Conservation (phyloP, 2,329 filamentous ascomycete genomes). For the Fusarium sp. region DNA sequence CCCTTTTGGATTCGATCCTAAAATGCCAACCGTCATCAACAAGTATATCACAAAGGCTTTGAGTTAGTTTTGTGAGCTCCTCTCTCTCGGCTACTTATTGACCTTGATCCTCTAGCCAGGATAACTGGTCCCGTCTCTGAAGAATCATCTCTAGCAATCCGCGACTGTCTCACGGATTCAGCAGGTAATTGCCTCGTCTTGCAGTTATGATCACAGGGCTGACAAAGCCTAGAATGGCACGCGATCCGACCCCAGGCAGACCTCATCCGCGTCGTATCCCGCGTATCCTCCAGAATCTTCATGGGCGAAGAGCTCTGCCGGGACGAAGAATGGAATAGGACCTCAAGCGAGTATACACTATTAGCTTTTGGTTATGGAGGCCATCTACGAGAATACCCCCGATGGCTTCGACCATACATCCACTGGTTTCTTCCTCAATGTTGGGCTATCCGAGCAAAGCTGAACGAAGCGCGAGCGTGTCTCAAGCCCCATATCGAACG, state of each 20-base stretch:
- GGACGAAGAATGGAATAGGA: constrained; percentile 57
- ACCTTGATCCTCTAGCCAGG: rapidly evolving
- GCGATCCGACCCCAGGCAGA: background rate
- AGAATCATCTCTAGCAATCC: background rate
- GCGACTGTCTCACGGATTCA: background rate
- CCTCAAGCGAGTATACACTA: constrained; percentile 58
- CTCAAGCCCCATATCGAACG: background rate
- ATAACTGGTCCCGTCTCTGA: background rate
- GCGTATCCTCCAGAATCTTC: constrained; percentile 2
- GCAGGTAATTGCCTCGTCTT: too few species aligned
- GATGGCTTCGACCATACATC: constrained; percentile 57
- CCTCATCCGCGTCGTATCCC: background rate
- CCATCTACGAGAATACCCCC: constrained; percentile 53
- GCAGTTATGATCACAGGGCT: too few species aligned
- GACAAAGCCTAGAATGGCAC: background rate
- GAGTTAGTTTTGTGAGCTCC: background rate
- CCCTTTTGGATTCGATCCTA: background rate
- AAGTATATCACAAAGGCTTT: background rate
- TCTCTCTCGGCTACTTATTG: background rate
- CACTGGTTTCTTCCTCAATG: constrained; percentile 54
- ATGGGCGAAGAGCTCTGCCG: constrained; percentile 53
- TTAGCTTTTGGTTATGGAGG: constrained; percentile 43
- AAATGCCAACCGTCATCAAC: background rate
- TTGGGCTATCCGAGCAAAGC: constrained; percentile 46
- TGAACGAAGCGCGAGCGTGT: constrained; percentile 39